Percentiles rank a stretch among this genome's conserved stretches.
These are phyloP conservation scores for Cichorium intybus DNA, from an alignment of 140 eudicot species.

Conservation along the genomic window DNA sequence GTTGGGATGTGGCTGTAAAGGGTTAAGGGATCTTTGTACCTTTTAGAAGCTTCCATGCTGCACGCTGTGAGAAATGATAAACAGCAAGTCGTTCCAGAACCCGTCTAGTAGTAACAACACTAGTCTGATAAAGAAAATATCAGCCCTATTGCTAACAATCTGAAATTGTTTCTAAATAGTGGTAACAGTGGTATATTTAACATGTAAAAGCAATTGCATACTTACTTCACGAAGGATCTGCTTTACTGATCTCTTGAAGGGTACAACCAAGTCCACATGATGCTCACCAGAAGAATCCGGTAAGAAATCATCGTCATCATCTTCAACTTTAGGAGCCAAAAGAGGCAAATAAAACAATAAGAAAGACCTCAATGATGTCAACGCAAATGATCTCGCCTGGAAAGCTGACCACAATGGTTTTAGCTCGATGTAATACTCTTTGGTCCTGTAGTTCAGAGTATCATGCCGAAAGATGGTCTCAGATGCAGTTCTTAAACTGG, in stretches of 20 bases:
- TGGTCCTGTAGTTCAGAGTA: slow-evolving; percentile 36
- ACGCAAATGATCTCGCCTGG: slow-evolving; percentile 56
- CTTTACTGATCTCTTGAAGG: slow-evolving; percentile 84
- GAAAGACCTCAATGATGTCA: slow-evolving; percentile 73
- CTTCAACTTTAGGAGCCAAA: slow-evolving; percentile 55
- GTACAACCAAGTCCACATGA: slow-evolving; percentile 70
- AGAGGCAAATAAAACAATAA: slow-evolving; percentile 84
- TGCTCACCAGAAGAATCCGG: slow-evolving; percentile 42
- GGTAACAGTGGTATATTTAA: not conserved
- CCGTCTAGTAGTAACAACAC: slow-evolving; percentile 81
- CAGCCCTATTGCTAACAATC: slow-evolving; percentile 13
- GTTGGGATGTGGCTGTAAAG: not conserved
- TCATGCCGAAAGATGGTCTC: slow-evolving; percentile 44
- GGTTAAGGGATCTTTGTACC: slow-evolving; percentile 32
- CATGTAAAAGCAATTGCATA: not conserved
- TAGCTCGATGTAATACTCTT: slow-evolving; percentile 64
- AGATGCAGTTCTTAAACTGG: slow-evolving; percentile 40
- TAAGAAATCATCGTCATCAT: slow-evolving; percentile 69
- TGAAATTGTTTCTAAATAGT: not conserved
- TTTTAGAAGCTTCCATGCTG: slow-evolving; percentile 97
- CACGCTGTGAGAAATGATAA: slow-evolving; percentile 67
- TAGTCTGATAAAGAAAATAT: slow-evolving; percentile 42
- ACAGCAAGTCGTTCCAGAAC: slow-evolving; percentile 81
- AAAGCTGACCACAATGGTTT: slow-evolving; percentile 89
- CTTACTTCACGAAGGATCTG: slow-evolving; percentile 83